Percentiles rank a stretch among this genome's conserved stretches.
These are phyloP conservation scores for Corymbia calophylla DNA, from an alignment of 441 rosid genomes.

Conservation along the genomic window DNA sequence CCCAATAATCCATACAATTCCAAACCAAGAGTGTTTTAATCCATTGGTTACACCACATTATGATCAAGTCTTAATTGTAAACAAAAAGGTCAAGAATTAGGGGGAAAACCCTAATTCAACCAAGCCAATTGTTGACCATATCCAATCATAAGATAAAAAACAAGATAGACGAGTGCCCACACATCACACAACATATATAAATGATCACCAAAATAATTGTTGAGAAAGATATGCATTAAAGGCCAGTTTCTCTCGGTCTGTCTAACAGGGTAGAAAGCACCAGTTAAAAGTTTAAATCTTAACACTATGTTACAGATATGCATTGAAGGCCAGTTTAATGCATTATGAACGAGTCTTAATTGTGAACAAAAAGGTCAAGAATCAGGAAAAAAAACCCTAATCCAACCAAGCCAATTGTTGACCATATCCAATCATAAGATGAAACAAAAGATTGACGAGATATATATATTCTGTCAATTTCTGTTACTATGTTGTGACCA, in stretches of 20 bases:
- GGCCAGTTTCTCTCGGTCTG: neutral
- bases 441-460: too few relatives aligned
- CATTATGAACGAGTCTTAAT: too few relatives aligned
- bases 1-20: neutral
- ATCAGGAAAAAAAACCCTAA: too few relatives aligned
- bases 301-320: neutral
- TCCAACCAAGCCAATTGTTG: too few relatives aligned
- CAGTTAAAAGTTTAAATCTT: neutral
- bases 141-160: neutral
- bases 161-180: neutral
- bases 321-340: too few relatives aligned
- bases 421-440: too few relatives aligned
- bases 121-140: too few relatives aligned
- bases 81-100: neutral
- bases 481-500: neutral
- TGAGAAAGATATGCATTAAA: neutral
- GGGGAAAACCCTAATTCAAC: neutral
- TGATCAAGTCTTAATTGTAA: neutral
- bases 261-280: neutral
- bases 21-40: neutral
- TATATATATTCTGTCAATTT: neutral
- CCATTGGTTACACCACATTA: neutral
- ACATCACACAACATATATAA: neutral
- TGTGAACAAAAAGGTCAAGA: too few relatives aligned
- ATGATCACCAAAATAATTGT: neutral